Evolutionary conservation across 148 eudicot species (phyloP), one percentile per base, ranked within the genome.

Genomic region (Chenopodium suecicum): DNA sequence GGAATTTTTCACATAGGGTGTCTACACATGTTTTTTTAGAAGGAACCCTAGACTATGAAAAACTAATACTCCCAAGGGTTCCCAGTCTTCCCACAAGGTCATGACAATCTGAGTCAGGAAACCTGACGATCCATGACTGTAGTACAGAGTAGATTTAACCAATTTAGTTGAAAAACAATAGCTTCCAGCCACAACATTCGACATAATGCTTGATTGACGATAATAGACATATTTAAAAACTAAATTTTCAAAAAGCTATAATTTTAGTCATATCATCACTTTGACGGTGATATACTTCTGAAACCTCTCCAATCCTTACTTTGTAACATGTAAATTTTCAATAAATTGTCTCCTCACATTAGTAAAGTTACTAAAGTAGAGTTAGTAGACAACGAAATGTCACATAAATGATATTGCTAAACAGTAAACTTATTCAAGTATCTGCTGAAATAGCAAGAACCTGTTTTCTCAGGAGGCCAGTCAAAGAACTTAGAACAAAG

Each of bases 401-500:
- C 62, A 17, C 7, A 14, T 16, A 70, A 5, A 10, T 46, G 13
- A 27, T 62, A 62, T 25, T 70, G 66, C 82, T 56, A 25, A 6
- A 41, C 44, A 41, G 44, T 41, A 41, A 71, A 75, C 4, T 67
- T 69, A 34, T 70, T 80, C 23, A 27, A 41, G 75, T 47, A 76
- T 20, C n/a, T 1, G 34, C 17, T 46, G 69, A 37, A 20, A 54
- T 54, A 64, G 77, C 17, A 81, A 29, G 25, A 62, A 95, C 98
- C 97, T 88, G 97, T 95, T 90, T 93, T 95, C 86, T 93, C 94
- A 22, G 94, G 92, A 85, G 96, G 90, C 98, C 98, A 95, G 34
- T 82, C 94, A 64, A 95, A 93, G 82, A 79, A 90, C 76, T 85
- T 88, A 78, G 85, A 83, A 79, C 98, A 95, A 82, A 91, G 77